Conservation (phyloP, 306 rosid species). For the Benincasa hispida region DNA sequence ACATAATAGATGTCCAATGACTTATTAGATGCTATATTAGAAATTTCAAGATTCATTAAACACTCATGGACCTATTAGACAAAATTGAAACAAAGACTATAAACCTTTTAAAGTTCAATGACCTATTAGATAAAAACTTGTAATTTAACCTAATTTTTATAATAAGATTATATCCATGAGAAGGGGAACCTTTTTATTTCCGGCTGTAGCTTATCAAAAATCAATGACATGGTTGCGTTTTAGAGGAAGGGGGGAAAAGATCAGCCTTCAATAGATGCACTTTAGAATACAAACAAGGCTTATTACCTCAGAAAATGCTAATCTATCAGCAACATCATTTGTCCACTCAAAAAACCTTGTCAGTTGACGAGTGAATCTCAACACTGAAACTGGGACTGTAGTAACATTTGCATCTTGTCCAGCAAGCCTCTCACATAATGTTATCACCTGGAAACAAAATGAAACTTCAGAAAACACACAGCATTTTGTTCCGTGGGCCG, state of each 20-base stretch:
- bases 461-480: not conserved
- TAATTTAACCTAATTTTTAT: no score
- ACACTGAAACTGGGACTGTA: conserved; percentile 78
- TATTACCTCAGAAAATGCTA: conserved; percentile 88
- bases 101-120: no score
- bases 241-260: not conserved
- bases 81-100: not conserved
- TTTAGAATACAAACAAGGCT: not conserved
- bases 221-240: not conserved
- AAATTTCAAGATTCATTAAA: no score
- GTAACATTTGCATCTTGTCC: conserved; percentile 98
- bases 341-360: conserved; percentile 92
- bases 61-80: not conserved
- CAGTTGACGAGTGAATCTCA: conserved; percentile 79
- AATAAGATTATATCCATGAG: not conserved
- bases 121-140: not conserved
- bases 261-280: not conserved
- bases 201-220: not conserved
- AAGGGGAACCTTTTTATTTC: not conserved
- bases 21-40: no score
- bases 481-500: not conserved
- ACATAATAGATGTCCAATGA: not conserved
- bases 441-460: conserved; percentile 50
- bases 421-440: conserved; percentile 94
- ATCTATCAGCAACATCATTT: conserved; percentile 90